Conservation (phyloP, 306 rosid species). For the Spatholobus suberectus region DNA sequence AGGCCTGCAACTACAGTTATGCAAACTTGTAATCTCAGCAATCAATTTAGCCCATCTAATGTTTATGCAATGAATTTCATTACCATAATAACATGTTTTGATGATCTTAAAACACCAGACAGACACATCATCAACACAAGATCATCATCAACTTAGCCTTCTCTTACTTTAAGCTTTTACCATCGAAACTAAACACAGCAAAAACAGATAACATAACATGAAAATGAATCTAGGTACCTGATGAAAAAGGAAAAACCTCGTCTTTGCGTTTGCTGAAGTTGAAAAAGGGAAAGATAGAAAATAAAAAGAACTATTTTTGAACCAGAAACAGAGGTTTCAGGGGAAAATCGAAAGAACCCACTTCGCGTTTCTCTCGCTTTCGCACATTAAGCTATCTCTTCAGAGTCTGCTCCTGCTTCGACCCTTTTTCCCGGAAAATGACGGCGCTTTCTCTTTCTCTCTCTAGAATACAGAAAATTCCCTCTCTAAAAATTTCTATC, state of each 20-base stretch:
- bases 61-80: conserved; percentile 3
- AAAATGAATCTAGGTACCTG: conserved; percentile 24
- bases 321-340: conserved; percentile 1
- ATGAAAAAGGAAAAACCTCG: conserved; percentile 21
- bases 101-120: neutral
- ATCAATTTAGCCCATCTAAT: neutral
- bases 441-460: conserved; percentile 36
- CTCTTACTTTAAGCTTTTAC: neutral
- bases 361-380: neutral
- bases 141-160: conserved; percentile 20
- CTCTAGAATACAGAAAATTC: conserved; percentile 21
- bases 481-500: neutral
- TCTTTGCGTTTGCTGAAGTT: conserved; percentile 21
- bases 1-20: neutral
- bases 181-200: neutral
- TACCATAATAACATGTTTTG: neutral
- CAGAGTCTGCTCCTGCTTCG: neutral
- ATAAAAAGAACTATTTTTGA: neutral
- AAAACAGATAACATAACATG: neutral
- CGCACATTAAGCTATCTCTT: conserved; percentile 23
- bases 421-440: neutral
- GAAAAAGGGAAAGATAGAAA: neutral
- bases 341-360: conserved; percentile 23
- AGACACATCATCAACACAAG: neutral
- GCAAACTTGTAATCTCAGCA: conserved; percentile 9